A percentile compares a stretch with the other conserved stretches of the same genome.
These are phyloP conservation scores for Mortierella sp. DNA, from an alignment of 371 early-diverging fungal species.

Conservation along the genomic window DNA sequence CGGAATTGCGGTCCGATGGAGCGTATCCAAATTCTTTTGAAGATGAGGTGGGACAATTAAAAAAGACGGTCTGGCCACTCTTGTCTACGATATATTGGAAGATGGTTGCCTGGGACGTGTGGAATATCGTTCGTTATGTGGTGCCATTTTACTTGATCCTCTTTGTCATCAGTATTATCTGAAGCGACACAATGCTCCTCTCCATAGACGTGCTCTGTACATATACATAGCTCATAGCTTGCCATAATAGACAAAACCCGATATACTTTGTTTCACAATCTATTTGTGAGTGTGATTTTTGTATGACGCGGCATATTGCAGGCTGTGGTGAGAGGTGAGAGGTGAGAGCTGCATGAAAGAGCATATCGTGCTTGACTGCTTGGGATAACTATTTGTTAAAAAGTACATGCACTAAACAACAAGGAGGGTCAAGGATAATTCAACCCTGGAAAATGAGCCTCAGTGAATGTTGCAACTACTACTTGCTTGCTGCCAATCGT, in stretches of 20 bases:
- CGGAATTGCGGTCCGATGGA: background rate
- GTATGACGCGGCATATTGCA: too few relatives aligned
- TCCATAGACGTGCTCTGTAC: too few relatives aligned
- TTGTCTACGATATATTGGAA: constrained; percentile 23
- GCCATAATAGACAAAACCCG: background rate
- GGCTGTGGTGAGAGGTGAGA: too few relatives aligned
- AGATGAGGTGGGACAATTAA: background rate
- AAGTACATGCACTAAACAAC: too few relatives aligned
- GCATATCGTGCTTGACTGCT: background rate
- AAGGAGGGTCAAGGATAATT: too few relatives aligned
- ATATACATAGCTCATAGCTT: too few relatives aligned
- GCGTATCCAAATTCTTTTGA: background rate
- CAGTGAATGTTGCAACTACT: too few relatives aligned
- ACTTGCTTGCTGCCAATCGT: too few relatives aligned
- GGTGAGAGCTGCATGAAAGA: background rate
- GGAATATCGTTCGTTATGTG: constrained; percentile 10
- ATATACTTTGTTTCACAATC: too few relatives aligned
- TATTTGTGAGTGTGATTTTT: too few relatives aligned
- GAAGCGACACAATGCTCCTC: background rate
- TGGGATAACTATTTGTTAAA: background rate
- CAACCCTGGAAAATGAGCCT: too few relatives aligned
- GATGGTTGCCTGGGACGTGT: constrained; percentile 35
- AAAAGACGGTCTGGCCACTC: constrained; percentile 13
- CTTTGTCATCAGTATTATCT: constrained; percentile 24
- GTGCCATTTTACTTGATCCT: constrained; percentile 19